phyloP scores from a whole-genome alignment of 495 filamentous ascomycete genomes.

The Aspergillus conjunctus region DNA sequence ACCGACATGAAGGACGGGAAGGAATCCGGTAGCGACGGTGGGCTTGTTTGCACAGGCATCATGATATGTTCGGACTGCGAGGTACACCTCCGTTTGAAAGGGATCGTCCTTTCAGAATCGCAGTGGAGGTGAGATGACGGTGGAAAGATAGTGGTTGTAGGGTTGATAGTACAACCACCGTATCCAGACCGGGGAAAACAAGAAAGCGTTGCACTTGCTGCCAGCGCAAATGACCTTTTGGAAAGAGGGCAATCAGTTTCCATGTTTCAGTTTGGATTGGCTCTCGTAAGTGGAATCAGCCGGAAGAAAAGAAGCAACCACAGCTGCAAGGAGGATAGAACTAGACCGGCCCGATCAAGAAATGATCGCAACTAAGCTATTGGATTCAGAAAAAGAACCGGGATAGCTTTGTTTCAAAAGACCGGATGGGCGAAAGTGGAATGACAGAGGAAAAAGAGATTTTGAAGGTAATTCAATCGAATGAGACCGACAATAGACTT shows the following conservation, averaged over 20 bases:
- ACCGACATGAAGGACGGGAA: slow-evolving; percentile 76
- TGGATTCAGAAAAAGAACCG: slow-evolving; percentile 18
- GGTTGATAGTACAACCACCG: slow-evolving; percentile 20
- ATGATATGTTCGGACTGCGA: slow-evolving; percentile 25
- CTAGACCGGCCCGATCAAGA: slow-evolving; percentile 20
- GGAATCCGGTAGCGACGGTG: slow-evolving; percentile 57
- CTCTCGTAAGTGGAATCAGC: slow-evolving; percentile 14
- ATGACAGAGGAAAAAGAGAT: slow-evolving; percentile 9
- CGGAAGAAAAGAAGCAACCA: slow-evolving; percentile 20
- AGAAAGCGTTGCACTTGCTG: slow-evolving; percentile 41
- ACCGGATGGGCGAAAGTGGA: neutral
- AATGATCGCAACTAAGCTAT: slow-evolving; percentile 25
- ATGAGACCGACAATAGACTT: slow-evolving; percentile 15
- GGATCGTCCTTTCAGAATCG: slow-evolving; percentile 29
- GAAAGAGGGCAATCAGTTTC: slow-evolving; percentile 36
- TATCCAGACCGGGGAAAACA: slow-evolving; percentile 29
- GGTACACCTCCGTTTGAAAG: slow-evolving; percentile 35
- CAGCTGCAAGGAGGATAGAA: slow-evolving; percentile 35
- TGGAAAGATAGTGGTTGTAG: slow-evolving; percentile 4
- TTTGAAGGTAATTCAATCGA: slow-evolving; percentile 11
- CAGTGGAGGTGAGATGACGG: slow-evolving; percentile 25
- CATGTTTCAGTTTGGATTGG: slow-evolving; percentile 26
- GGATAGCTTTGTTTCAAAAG: slow-evolving; percentile 9
- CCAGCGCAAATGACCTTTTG: slow-evolving; percentile 51
- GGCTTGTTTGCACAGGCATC: slow-evolving; percentile 53